Percentiles rank a stretch among this genome's conserved stretches.
Evolutionary conservation across 2,329 filamentous ascomycete genomes (phyloP).

Genomic region (Hymenoscyphus repandus): DNA sequence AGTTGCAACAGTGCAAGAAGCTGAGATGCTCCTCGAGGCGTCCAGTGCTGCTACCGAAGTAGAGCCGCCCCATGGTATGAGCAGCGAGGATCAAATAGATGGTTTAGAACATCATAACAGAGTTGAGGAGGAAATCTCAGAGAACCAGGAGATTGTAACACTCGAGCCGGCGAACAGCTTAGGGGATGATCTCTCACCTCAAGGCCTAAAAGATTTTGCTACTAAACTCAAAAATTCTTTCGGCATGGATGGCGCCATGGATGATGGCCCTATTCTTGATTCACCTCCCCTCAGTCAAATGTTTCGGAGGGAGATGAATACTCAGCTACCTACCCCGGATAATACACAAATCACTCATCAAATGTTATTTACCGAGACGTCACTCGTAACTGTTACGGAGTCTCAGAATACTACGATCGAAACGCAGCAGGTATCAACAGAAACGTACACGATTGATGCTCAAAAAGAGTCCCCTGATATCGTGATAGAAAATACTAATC

Average conservation of each 20-base stretch:
- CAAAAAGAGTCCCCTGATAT: too few relatives aligned
- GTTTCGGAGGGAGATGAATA: constrained; percentile 2
- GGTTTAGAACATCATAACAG: too few relatives aligned
- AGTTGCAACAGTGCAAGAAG: too few relatives aligned
- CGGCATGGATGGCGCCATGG: not conserved
- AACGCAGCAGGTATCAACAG: not conserved
- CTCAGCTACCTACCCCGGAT: constrained; percentile 26
- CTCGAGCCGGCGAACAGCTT: too few relatives aligned
- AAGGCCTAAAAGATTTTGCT: not conserved
- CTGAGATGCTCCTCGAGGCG: too few relatives aligned
- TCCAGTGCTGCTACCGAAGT: too few relatives aligned
- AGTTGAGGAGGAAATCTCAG: too few relatives aligned
- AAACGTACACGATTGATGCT: not conserved
- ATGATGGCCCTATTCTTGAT: not conserved
- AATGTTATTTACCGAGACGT: constrained; percentile 11
- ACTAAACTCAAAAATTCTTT: not conserved
- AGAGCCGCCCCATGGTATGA: too few relatives aligned
- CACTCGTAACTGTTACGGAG: constrained; percentile 8
- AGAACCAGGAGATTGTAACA: not conserved
- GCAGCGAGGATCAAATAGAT: too few relatives aligned
- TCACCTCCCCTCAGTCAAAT: not conserved
- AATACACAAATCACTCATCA: constrained; percentile 20
- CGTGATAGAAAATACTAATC: too few relatives aligned
- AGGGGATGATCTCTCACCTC: too few relatives aligned
- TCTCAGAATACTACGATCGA: not conserved